phyloP scores from a whole-genome alignment of 257 asterid genomes.

The Scutellaria barbata region DNA sequence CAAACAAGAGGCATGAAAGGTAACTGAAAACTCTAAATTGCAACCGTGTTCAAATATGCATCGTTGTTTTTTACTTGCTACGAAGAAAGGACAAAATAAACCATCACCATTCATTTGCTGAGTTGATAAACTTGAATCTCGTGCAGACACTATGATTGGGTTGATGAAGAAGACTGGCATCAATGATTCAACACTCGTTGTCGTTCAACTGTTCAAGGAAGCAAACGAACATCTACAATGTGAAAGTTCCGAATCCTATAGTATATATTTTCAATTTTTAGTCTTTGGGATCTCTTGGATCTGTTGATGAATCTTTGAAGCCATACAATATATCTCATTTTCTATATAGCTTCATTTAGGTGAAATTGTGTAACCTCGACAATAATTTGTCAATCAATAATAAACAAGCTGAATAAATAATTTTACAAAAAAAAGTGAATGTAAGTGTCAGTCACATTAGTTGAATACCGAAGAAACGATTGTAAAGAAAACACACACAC shows the following conservation, averaged over 20 bases:
- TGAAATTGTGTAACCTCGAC: not conserved
- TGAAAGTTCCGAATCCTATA: slow-evolving; percentile 38
- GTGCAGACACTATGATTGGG: slow-evolving; percentile 69
- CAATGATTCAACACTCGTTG: slow-evolving; percentile 56
- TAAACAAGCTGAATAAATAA: not conserved
- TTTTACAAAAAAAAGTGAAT: slow-evolving; percentile 2
- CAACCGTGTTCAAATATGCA: too few relatives aligned
- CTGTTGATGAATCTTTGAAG: slow-evolving; percentile 22
- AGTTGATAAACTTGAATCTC: slow-evolving; percentile 8
- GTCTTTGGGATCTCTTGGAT: not conserved
- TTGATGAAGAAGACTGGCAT: slow-evolving; percentile 57
- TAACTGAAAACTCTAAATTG: too few relatives aligned
- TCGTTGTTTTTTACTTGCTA: too few relatives aligned
- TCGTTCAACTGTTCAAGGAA: slow-evolving; percentile 53
- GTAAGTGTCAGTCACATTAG: not conserved
- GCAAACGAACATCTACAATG: slow-evolving; percentile 60
- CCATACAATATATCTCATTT: not conserved
- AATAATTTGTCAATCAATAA: too few relatives aligned
- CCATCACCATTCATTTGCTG: not conserved
- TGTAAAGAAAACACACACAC: slow-evolving; percentile 11
- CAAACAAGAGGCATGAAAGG: too few relatives aligned
- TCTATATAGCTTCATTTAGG: not conserved
- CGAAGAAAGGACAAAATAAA: not conserved
- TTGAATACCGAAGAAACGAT: too few relatives aligned
- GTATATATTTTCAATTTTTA: not conserved